Base-by-base conservation (phyloP, 148 eudicot species). In the Fagopyrum tataricum region DNA sequence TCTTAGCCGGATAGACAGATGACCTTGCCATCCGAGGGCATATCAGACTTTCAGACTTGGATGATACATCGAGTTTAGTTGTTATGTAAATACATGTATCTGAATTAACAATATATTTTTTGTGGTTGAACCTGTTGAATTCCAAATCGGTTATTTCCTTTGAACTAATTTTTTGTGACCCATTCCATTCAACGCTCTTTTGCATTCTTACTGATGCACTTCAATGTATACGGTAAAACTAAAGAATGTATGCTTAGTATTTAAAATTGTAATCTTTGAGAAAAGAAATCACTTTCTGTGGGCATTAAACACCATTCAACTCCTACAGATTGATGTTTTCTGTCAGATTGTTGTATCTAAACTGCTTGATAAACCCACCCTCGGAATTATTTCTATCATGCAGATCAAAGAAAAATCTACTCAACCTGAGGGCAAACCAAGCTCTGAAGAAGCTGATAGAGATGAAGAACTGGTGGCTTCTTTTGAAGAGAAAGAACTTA, bases 351-450 rank as follows among this genome's bases (percentile, higher is more conserved):
- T 46, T n/a, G 23, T 55, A 20, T 55, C 26, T 18, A 55, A 18
- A 55, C 11, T 20, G 10, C 24, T 55, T 55, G 61, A 62, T 13
- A n/a, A 46, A 43, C 24, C 44, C 1, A 31, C 48, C 7, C 43
- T 23, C 20, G 42, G 14, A 31, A 53, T 37, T 23, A 72, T 75
- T 70, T 44, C 52, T n/a, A 21, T 64, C 64, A 47, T 76, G 75
- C 85, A 91, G 91, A 75, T 87, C 76, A 88, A 86, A 77, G 98
- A 77, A 67, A 92, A 88, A 84, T 78, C 85, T 75, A 71, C 73
- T 76, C 87, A 87, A 72, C 79, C 70, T 82, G 52, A 79, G 40
- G 64, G 75, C 78, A 67, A 78, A 61, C 67, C 83, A 75, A 85
- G 64, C 73, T 52, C 87, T 24, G 94, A 92, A 75, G 84, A 48